Conservation (phyloP, 2,329 filamentous ascomycete genomes). For the Fusarium staphyleae region DNA sequence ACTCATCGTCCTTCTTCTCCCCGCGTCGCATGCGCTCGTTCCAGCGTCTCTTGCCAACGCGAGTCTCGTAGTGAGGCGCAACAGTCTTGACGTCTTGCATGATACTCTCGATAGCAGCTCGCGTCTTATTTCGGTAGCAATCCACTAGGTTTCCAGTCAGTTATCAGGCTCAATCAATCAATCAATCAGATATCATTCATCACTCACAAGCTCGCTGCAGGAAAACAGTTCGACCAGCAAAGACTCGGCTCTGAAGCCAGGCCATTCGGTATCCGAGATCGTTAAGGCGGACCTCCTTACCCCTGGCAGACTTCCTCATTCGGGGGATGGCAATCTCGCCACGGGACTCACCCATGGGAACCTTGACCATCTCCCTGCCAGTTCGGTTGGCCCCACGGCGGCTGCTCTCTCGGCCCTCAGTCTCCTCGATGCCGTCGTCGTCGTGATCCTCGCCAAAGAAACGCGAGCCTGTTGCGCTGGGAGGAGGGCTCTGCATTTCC, state of each 20-base stretch:
- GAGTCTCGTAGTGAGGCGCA: conserved; percentile 87
- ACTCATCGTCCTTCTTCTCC: conserved; percentile 44
- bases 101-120: conserved; percentile 77
- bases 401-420: conserved; percentile 55
- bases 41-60: conserved; percentile 83
- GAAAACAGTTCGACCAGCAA: conserved; percentile 85
- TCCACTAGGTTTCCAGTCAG: conserved; percentile 68
- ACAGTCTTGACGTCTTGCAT: conserved; percentile 77
- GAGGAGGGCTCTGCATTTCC: conserved; percentile 88
- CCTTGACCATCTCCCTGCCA: conserved; percentile 59
- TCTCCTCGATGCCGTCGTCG: conserved; percentile 61
- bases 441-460: conserved; percentile 75
- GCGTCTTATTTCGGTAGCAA: conserved; percentile 91
- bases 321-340: conserved; percentile 77
- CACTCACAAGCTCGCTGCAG: conserved; percentile 88
- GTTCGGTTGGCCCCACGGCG: conserved; percentile 46
- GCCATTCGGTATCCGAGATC: conserved; percentile 95
- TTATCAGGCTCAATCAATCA: neutral
- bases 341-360: conserved; percentile 73
- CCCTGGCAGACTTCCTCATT: conserved; percentile 72
- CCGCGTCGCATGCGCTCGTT: conserved; percentile 60
- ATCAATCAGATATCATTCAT: neutral
- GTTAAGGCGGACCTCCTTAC: conserved; percentile 89
- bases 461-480: conserved; percentile 74
- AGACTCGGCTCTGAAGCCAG: conserved; percentile 93